phyloP scores from a whole-genome alignment of 129 eudicot species.

The Oenanthe sinensis region DNA sequence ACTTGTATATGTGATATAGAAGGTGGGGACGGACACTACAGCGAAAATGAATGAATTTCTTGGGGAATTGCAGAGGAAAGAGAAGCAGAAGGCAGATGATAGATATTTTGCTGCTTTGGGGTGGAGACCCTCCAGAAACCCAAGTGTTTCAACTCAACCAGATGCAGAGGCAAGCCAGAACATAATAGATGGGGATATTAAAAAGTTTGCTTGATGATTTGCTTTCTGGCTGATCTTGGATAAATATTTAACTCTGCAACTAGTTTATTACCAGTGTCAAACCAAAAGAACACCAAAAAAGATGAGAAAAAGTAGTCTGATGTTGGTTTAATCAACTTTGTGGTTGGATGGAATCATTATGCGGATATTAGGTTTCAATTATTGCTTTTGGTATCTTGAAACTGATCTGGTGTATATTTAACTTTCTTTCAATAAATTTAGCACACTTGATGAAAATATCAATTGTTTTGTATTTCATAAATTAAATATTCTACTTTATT shows the following conservation, averaged over 20 bases:
- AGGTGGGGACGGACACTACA: constrained; percentile 80
- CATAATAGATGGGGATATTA: background rate
- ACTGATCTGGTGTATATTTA: background rate
- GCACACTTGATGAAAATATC: background rate
- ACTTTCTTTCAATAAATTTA: background rate
- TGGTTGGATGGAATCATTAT: background rate
- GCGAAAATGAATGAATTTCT: constrained; percentile 83
- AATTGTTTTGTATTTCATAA: background rate
- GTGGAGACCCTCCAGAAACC: constrained; percentile 71
- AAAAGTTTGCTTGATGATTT: background rate
- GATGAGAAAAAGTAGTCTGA: background rate
- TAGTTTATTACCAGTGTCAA: constrained; percentile 46
- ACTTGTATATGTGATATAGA: constrained; percentile 27
- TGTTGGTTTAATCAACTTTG: background rate
- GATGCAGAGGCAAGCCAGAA: background rate
- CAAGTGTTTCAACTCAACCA: constrained; percentile 22
- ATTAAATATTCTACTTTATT: no score
- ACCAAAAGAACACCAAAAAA: constrained; percentile 13
- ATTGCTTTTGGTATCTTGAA: background rate
- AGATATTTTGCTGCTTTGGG: constrained; percentile 93
- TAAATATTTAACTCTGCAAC: background rate
- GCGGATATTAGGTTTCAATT: background rate
- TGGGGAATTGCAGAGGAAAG: constrained; percentile 84
- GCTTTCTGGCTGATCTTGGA: background rate
- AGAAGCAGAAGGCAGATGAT: constrained; percentile 80